These are phyloP conservation scores for Trichoderma reesei DNA, from an alignment of 495 filamentous ascomycete genomes.

Conservation along the genomic window DNA sequence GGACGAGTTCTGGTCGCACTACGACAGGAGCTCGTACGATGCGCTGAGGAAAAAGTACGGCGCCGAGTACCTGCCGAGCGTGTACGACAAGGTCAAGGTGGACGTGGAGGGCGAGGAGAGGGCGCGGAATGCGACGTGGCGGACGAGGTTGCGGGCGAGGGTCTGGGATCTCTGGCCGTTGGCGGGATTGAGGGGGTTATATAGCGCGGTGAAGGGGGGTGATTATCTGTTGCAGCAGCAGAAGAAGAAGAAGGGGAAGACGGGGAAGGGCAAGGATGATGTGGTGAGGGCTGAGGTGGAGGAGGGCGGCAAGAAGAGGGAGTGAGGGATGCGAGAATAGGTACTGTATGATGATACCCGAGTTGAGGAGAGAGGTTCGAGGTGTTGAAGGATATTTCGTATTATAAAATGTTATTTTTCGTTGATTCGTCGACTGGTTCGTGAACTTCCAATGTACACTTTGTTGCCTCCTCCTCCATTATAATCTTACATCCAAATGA, in stretches of 20 bases:
- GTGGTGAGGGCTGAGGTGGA: background rate
- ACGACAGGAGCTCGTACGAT: slow-evolving; percentile 40
- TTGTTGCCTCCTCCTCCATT: background rate
- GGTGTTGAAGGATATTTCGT: no score
- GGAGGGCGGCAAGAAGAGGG: background rate
- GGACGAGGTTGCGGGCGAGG: slow-evolving; percentile 12
- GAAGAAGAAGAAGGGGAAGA: background rate
- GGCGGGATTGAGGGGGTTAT: slow-evolving; percentile 24
- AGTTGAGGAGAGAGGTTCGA: background rate
- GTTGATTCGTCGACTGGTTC: background rate
- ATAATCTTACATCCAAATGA: background rate
- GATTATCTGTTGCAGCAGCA: slow-evolving; percentile 20
- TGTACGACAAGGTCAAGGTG: slow-evolving; percentile 45
- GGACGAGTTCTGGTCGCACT: slow-evolving; percentile 44
- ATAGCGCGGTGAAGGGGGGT: slow-evolving; percentile 19
- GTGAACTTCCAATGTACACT: background rate
- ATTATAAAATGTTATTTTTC: background rate
- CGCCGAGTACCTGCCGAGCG: slow-evolving; percentile 35
- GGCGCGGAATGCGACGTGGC: slow-evolving; percentile 12
- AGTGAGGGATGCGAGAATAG: background rate
- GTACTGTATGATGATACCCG: background rate
- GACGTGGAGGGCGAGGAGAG: slow-evolving; percentile 24
- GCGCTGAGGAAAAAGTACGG: slow-evolving; percentile 35
- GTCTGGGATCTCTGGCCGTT: slow-evolving; percentile 26
- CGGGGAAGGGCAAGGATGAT: background rate